These are phyloP conservation scores for Malus hybrid DNA, from an alignment of 331 rosid genomes.

Conservation along the genomic window DNA sequence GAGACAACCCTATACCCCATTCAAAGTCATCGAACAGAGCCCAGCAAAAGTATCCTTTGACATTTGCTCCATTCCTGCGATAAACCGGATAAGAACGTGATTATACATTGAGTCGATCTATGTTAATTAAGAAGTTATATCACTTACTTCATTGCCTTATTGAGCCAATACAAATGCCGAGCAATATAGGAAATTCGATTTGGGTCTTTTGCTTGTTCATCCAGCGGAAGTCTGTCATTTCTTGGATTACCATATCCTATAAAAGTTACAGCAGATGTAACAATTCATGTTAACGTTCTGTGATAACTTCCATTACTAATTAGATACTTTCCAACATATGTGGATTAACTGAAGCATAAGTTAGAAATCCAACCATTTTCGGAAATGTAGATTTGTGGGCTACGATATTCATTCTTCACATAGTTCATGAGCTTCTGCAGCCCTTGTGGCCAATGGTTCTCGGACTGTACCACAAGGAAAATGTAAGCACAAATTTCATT, in stretches of 20 bases:
- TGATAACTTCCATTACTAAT: not conserved
- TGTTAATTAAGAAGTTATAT: not conserved
- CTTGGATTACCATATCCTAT: not conserved
- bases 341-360: too few species aligned
- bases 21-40: constrained; percentile 29
- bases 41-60: constrained; percentile 30
- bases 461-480: not conserved
- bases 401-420: not conserved
- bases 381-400: not conserved
- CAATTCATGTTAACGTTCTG: not conserved
- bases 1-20: constrained; percentile 8
- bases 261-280: not conserved
- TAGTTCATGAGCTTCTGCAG: not conserved
- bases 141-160: not conserved
- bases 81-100: too few species aligned
- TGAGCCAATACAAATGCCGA: not conserved
- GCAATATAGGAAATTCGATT: not conserved
- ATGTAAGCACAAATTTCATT: too few species aligned
- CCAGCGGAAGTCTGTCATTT: not conserved
- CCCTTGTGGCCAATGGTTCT: not conserved
- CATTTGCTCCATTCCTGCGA: not conserved
- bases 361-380: not conserved
- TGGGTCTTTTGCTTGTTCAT: not conserved
- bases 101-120: not conserved
- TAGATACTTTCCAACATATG: too few species aligned